phyloP scores from a whole-genome alignment of 2,329 filamentous ascomycete species.

The Monosporascus sp. region DNA sequence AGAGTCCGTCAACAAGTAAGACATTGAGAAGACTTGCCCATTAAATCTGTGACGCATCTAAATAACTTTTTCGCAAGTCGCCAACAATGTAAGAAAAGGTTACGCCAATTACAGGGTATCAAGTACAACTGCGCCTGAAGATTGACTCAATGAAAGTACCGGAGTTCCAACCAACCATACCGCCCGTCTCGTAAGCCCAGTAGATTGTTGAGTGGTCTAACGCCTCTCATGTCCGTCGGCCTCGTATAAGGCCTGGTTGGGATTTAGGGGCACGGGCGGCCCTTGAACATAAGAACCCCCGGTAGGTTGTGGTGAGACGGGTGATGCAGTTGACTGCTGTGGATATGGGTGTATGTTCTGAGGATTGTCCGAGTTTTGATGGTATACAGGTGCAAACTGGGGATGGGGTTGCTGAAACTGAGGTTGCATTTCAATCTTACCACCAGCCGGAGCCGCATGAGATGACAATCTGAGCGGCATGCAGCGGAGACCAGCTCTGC shows the following conservation, averaged over 20 bases:
- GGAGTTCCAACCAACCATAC: no score
- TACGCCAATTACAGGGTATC: neutral
- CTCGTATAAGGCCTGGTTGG: constrained; percentile 14
- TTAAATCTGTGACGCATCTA: neutral
- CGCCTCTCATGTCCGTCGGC: constrained; percentile 5
- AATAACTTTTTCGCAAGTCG: neutral
- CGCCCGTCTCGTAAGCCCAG: neutral
- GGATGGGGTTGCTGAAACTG: constrained; percentile 13
- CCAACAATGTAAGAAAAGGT: neutral
- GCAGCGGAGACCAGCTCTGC: constrained; percentile 36
- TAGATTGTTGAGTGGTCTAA: neutral
- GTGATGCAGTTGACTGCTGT: constrained; percentile 9
- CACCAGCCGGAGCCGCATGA: constrained; percentile 7
- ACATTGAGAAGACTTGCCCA: no score
- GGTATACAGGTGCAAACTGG: neutral
- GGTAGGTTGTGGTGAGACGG: constrained; percentile 13
- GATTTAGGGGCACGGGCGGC: constrained; percentile 7
- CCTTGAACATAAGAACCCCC: constrained; percentile 11
- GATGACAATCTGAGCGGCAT: constrained; percentile 25
- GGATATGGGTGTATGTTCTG: constrained; percentile 7
- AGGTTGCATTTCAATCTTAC: constrained; percentile 22
- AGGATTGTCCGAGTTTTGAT: constrained; percentile 2
- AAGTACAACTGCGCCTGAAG: neutral
- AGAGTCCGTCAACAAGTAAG: no score
- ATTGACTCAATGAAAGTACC: neutral